These are phyloP conservation scores for Fusarium phyllophilum DNA, from an alignment of 2,329 filamentous ascomycete genomes.

Conservation along the genomic window DNA sequence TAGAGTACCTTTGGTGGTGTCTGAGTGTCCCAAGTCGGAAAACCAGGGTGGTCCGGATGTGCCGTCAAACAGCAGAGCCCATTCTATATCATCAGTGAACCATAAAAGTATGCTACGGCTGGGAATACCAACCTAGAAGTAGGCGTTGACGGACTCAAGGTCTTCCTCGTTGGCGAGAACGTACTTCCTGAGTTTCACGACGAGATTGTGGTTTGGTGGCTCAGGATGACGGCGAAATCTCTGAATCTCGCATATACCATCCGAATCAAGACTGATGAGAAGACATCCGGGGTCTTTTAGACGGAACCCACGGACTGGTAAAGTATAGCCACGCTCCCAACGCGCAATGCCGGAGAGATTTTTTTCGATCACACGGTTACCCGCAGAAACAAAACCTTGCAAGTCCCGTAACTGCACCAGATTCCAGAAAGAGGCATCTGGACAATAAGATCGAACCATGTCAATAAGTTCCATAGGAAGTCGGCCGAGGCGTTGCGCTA, in stretches of 20 bases:
- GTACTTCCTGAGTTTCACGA: not conserved
- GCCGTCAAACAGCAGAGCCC: not conserved
- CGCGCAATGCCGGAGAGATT: not conserved
- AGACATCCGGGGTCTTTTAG: accelerated
- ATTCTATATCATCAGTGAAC: not conserved
- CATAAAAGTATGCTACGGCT: accelerated
- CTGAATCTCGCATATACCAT: not conserved
- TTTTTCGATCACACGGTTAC: accelerated
- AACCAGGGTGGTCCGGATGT: accelerated
- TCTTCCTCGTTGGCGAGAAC: not conserved
- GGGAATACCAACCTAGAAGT: not conserved
- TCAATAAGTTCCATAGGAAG: not conserved
- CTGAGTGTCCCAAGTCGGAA: not conserved
- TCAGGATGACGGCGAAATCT: not conserved
- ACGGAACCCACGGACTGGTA: accelerated
- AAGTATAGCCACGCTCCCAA: not conserved
- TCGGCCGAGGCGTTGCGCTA: not conserved
- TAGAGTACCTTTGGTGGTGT: not conserved
- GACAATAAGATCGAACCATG: not conserved
- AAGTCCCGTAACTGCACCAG: not conserved
- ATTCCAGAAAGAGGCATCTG: not conserved
- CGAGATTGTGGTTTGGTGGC: not conserved
- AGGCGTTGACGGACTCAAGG: not conserved
- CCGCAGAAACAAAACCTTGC: not conserved
- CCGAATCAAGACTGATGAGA: not conserved